phyloP scores from a whole-genome alignment of 2,329 filamentous ascomycete genomes.

The Colletotrichum horii region DNA sequence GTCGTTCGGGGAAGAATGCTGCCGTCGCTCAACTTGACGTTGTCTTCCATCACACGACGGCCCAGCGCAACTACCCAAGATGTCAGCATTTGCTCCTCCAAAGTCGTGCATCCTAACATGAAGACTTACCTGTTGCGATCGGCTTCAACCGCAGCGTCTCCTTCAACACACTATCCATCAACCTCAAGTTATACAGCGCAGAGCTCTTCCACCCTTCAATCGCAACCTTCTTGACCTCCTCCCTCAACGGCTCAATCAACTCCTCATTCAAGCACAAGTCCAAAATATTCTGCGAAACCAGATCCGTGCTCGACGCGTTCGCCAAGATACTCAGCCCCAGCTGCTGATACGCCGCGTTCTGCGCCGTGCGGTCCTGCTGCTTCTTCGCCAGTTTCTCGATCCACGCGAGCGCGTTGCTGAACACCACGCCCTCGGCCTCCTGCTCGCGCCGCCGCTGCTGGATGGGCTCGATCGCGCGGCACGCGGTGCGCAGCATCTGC shows the following conservation, averaged over 20 bases:
- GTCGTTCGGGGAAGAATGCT: not conserved
- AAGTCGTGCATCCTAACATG: not conserved
- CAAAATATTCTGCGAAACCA: conserved; percentile 40
- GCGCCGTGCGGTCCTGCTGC: conserved; percentile 55
- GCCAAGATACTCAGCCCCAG: conserved; percentile 74
- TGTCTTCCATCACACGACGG: not conserved
- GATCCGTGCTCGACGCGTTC: conserved; percentile 47
- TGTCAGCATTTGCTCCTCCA: not conserved
- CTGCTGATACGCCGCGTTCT: conserved; percentile 72
- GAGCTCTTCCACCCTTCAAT: conserved; percentile 40
- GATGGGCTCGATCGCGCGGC: conserved; percentile 37
- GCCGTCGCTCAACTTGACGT: not conserved
- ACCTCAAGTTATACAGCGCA: conserved; percentile 39
- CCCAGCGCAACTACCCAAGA: not conserved
- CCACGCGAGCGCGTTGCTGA: conserved; percentile 48
- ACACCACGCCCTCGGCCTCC: conserved; percentile 28
- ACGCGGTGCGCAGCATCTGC: conserved; percentile 39
- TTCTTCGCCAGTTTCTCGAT: conserved; percentile 34
- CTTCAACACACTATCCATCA: conserved; percentile 47
- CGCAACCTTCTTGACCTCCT: conserved; percentile 43
- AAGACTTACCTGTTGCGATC: not conserved
- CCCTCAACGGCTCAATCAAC: conserved; percentile 41
- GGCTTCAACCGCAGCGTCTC: conserved; percentile 35
- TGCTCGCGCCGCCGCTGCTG: conserved; percentile 28
- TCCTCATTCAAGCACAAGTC: conserved; percentile 44